These are phyloP conservation scores for Trichoderma virens DNA, from an alignment of 495 filamentous ascomycete species.

Conservation along the genomic window DNA sequence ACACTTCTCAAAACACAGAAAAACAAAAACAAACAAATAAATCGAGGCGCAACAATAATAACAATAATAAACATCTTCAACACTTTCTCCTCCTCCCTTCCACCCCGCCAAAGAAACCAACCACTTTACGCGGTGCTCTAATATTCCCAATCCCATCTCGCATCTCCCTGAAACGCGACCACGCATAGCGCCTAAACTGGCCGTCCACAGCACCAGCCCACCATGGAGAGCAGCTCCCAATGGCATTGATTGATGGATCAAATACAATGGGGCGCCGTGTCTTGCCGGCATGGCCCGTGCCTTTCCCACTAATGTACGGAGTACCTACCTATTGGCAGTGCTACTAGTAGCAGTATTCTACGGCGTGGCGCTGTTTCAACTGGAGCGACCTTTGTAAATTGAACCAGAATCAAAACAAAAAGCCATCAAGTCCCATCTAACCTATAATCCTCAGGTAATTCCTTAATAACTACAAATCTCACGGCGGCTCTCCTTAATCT, in stretches of 20 bases:
- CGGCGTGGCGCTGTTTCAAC: neutral
- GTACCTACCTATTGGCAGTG: no score
- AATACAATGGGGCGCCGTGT: no score
- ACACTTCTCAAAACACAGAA: no score
- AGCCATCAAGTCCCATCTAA: no score
- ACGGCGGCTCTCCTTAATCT: no score
- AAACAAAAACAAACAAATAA: no score
- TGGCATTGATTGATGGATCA: no score
- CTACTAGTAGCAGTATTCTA: neutral
- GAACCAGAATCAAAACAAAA: neutral
- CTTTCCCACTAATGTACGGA: neutral
- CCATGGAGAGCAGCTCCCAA: no score
- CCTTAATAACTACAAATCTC: no score
- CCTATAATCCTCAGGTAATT: no score
- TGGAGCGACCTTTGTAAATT: neutral
- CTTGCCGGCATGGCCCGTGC: conserved; percentile 5
- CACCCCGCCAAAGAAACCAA: neutral
- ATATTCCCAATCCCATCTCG: neutral
- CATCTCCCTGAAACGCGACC: neutral
- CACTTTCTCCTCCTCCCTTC: neutral
- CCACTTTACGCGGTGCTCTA: neutral
- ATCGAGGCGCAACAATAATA: no score
- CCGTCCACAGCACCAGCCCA: neutral
- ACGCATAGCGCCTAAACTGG: neutral
- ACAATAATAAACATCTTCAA: neutral